Evolutionary conservation across 257 asterid genomes (phyloP), one percentile per base, ranked within the genome.

Genomic region (Leptodermis oblonga): DNA sequence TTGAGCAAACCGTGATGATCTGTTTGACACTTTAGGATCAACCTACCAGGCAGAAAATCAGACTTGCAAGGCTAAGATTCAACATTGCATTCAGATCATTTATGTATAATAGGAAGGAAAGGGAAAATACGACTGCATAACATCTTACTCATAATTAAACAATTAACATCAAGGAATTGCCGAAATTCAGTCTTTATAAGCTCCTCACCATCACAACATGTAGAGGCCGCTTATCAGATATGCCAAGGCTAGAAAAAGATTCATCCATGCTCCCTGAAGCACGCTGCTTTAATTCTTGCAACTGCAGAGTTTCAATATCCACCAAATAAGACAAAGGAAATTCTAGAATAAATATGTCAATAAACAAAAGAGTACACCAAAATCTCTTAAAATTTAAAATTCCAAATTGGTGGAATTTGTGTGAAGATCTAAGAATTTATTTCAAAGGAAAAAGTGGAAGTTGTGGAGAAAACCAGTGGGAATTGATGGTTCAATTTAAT

Each of bases 251-350:
- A 71, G 81, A 60, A 81, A 87, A 82, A 68, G 89, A 79, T 77
- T 89, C 92, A 49, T 94, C 96, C 84, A 73, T 72, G 81, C 86
- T 85, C 63, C 88, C 97, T 14, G 88, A 83, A 49, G 87, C 96
- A 70, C 92, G 93, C 70, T 94, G 96, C 80, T 90, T 85, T 77
- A 94, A 79, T 81, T 94, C 99, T 85, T 94, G 96, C 92, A 94
- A 77, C 99, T 94, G 73, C 75, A 86, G 39, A 77, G 20, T 39
- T 49, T 49, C 70, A 52, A 42, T 70, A 70, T 62, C 81, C 61
- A 77, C 73, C 62, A 65, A 74, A 73, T 67, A 59, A 76, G 52
- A 70, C 5, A 48, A 69, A 54, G 11, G 33, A 26, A 62, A 43
- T 63, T 41, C 36, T 15, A 49, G 60, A 39, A 30, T 45, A 25